Percentiles rank a stretch among this genome's conserved stretches.
These are phyloP conservation scores for Metschnikowia kunwiensis DNA, from an alignment of 805 yeast genomes.

Conservation along the genomic window DNA sequence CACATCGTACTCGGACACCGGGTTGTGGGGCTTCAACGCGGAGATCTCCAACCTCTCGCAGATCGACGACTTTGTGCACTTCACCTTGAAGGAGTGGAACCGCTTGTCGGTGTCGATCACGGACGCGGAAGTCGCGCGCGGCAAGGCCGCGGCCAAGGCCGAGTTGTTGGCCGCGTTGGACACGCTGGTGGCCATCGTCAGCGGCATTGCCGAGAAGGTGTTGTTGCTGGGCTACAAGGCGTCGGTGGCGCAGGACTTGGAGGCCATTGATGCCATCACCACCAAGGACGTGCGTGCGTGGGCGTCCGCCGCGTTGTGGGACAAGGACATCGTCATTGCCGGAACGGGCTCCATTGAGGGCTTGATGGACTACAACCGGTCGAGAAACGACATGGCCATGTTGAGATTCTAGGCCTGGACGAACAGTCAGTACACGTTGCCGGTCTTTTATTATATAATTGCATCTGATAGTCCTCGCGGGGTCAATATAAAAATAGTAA, in stretches of 20 bases:
- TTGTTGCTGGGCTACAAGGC: slow-evolving; percentile 61
- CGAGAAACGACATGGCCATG: slow-evolving; percentile 87
- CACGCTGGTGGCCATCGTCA: slow-evolving; percentile 50
- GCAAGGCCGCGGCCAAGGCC: slow-evolving; percentile 68
- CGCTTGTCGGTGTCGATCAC: slow-evolving; percentile 73
- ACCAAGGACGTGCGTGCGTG: slow-evolving; percentile 61
- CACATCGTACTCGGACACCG: slow-evolving; percentile 68
- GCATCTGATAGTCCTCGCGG: slow-evolving; percentile 18
- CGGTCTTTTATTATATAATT: slow-evolving; percentile 17
- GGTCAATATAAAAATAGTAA: slow-evolving; percentile 35
- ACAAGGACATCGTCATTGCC: slow-evolving; percentile 75
- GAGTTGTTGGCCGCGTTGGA: slow-evolving; percentile 50
- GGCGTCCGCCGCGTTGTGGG: slow-evolving; percentile 78
- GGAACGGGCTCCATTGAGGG: slow-evolving; percentile 87
- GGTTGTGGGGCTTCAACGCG: slow-evolving; percentile 80
- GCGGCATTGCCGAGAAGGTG: slow-evolving; percentile 57
- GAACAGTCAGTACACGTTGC: slow-evolving; percentile 8
- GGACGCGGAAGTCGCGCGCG: slow-evolving; percentile 76
- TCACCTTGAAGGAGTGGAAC: slow-evolving; percentile 84
- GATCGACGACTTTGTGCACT: slow-evolving; percentile 77
- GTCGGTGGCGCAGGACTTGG: slow-evolving; percentile 56
- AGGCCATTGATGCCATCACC: slow-evolving; percentile 61
- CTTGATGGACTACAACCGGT: slow-evolving; percentile 77
- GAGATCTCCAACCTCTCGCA: slow-evolving; percentile 55
- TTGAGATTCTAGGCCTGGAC: slow-evolving; percentile 55